Percentiles rank a stretch among this genome's conserved stretches.
Conservation (phyloP, 2,329 filamentous ascomycete genomes). For the Talaromyces marneffei region DNA sequence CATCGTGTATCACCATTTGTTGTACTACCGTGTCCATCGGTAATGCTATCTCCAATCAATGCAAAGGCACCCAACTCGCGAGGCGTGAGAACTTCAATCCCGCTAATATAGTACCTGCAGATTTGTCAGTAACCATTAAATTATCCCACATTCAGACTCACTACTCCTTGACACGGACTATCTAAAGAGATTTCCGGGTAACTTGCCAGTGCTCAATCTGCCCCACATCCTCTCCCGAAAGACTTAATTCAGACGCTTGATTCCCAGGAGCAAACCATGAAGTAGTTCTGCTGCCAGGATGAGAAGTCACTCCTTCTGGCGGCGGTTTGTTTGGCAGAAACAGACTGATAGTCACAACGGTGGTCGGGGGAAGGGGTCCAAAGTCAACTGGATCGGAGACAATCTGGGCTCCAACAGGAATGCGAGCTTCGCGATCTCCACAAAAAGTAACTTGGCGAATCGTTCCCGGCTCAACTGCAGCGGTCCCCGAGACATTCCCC, state of each 20-base stretch:
- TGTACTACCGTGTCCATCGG: slow-evolving; percentile 57
- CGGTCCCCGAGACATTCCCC: slow-evolving; percentile 40
- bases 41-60: slow-evolving; percentile 60
- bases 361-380: slow-evolving; percentile 41
- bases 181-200: background rate
- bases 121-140: slow-evolving; percentile 3
- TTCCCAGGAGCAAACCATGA: slow-evolving; percentile 57
- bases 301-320: slow-evolving; percentile 54
- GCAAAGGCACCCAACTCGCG: slow-evolving; percentile 42
- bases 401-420: slow-evolving; percentile 52
- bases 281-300: slow-evolving; percentile 60
- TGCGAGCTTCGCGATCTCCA: slow-evolving; percentile 45
- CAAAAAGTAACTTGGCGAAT: slow-evolving; percentile 55
- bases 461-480: slow-evolving; percentile 48
- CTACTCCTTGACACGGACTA: background rate
- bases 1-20: slow-evolving; percentile 51
- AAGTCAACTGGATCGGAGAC: slow-evolving; percentile 60
- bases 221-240: slow-evolving; percentile 36
- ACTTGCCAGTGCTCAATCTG: slow-evolving; percentile 41
- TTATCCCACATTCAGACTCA: background rate
- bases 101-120: slow-evolving; percentile 55
- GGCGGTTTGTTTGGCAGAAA: slow-evolving; percentile 54
- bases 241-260: slow-evolving; percentile 44
- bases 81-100: slow-evolving; percentile 52
- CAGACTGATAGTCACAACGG: slow-evolving; percentile 53